Evolutionary conservation across 768 basidiomycete genomes (phyloP), one percentile per base, ranked within the genome.

Genomic region (Tylopilus sp.): DNA sequence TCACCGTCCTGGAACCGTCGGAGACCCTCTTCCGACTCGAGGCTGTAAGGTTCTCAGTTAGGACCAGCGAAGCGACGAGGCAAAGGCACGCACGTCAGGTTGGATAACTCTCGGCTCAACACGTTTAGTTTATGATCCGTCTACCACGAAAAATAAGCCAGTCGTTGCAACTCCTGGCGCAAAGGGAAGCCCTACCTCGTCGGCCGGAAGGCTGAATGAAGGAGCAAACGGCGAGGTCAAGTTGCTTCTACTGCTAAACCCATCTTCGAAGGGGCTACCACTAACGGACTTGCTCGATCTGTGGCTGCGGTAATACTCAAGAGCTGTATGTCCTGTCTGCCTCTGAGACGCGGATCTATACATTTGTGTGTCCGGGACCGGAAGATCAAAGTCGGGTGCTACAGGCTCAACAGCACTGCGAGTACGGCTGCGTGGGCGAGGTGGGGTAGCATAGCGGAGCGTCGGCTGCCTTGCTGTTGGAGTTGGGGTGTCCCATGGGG

Each of bases 1-100:
- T 82, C 71, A 31, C 85, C 86, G 0, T 73, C 68, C 65, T 93
- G 91, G 63, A 92, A 92, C 19, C 75, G 79, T 42, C 71, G 72
- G 19, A 93, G 65, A 25, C 77, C 79, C 61, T 87, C 86, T 51
- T 84, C 84, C 16, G 82, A 80, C 44, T 81, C 74, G 26, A 88
- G 71, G 38, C 86, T 88, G 57, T 10, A 49, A 31, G 33, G 21
- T 19, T 45, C 45, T 66, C 46, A 57, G 55, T 58, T 42, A 54
- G 48, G n/a, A 14, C 36, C 19, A 31, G 46, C 14, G 28, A 22
- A 43, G 44, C 17, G 42, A 52, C n/a, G 38, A 50, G 16, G 16
- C 24, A 42, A 53, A 54, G 53, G 48, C 41, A 64, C 78, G 42
- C 62, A 80, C 77, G 74, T 72, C 57, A 74, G 58, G 50, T 68